Conservation (phyloP, 305 asterid genomes). For the Ilex paraguariensis region DNA sequence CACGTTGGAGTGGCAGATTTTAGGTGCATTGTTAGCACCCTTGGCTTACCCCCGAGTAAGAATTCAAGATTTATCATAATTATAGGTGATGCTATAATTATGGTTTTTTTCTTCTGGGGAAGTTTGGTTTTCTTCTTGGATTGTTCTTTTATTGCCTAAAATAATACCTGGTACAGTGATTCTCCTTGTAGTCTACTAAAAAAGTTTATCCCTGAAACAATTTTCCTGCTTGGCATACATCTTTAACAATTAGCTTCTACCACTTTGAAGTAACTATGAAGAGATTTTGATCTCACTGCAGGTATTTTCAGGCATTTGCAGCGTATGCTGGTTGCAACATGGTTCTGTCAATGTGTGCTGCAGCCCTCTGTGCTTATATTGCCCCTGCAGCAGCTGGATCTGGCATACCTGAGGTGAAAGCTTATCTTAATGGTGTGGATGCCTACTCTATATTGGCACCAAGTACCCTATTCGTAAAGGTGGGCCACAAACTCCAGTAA, state of each 20-base stretch:
- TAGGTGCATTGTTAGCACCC: no score
- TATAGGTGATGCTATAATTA: no score
- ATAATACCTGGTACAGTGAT: no score
- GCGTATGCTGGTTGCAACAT: conserved; percentile 61
- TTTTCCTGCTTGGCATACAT: not conserved
- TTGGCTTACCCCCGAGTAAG: no score
- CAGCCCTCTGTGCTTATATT: conserved; percentile 63
- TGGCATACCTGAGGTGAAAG: conserved; percentile 98
- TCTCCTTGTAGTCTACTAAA: no score
- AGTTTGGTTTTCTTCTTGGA: no score
- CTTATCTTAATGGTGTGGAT: conserved; percentile 89
- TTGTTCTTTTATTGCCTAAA: no score
- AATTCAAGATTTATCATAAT: no score
- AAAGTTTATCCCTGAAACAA: no score
- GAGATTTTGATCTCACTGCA: conserved; percentile 35
- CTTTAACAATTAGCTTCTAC: not conserved
- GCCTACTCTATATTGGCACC: conserved; percentile 98
- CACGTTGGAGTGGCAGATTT: no score
- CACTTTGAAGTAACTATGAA: conserved; percentile 16
- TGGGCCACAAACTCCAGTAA: conserved; percentile 14
- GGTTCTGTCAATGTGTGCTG: conserved; percentile 69
- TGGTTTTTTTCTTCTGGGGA: no score
- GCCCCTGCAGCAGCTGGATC: conserved; percentile 99
- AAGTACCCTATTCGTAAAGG: conserved; percentile 91
- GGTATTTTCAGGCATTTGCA: conserved; percentile 62